Evolutionary conservation across 139 green algal genomes (phyloP).

Genomic region (Pedinophyceae sp.): DNA sequence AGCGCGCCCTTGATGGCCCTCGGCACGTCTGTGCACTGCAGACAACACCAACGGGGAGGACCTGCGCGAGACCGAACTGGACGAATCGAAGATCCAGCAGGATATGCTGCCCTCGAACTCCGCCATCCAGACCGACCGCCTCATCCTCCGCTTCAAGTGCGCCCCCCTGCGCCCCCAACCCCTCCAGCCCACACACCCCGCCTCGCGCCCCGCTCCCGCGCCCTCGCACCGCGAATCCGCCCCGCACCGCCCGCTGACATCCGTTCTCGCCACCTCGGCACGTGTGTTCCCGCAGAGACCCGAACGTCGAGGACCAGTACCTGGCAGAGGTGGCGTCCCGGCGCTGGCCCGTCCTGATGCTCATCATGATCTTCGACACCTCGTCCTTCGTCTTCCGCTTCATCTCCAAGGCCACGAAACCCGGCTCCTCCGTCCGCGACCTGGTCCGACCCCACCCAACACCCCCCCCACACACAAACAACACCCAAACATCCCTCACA

Average conservation of each 20-base stretch:
- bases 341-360: constrained; percentile 39
- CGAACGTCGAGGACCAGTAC: constrained; percentile 28
- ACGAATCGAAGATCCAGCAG: background rate
- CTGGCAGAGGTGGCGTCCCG: constrained; percentile 24
- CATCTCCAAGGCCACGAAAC: constrained; percentile 9
- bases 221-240: too few species aligned
- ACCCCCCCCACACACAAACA: too few species aligned
- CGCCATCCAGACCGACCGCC: background rate
- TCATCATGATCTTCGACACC: constrained; percentile 50
- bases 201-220: too few species aligned
- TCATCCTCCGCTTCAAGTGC: background rate
- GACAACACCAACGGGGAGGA: too few species aligned
- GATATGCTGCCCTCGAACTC: background rate
- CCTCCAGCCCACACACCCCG: background rate
- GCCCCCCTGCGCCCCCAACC: background rate
- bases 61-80: too few species aligned
- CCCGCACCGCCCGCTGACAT: too few species aligned
- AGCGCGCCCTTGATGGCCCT: too few species aligned
- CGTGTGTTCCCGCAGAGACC: background rate
- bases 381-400: constrained; percentile 30
- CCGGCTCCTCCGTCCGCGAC: too few species aligned
- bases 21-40: too few species aligned
- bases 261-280: too few species aligned
- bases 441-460: too few species aligned
- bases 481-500: too few species aligned